Conservation (phyloP, 495 filamentous ascomycete species). For the Chaetomium tenue region DNA sequence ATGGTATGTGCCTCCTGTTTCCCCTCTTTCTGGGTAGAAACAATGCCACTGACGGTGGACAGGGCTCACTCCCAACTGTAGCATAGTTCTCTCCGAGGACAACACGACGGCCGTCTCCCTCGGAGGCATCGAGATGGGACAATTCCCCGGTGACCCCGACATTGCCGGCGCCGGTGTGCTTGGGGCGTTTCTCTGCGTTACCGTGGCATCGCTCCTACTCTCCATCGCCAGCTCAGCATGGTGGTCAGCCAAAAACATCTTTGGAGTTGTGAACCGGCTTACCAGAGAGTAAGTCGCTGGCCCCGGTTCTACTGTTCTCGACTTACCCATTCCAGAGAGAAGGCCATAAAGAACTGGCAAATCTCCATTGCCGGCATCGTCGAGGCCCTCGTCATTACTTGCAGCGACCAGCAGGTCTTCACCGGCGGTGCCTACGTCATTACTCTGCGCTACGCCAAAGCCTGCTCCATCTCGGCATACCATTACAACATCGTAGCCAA, state of each 20-base stretch:
- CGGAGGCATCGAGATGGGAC: background rate
- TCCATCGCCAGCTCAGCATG: conserved; percentile 23
- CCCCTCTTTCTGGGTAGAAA: too few species aligned
- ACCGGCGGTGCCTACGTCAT: conserved; percentile 42
- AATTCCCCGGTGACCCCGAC: conserved; percentile 24
- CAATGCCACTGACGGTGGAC: background rate
- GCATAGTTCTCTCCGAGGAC: background rate
- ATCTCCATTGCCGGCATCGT: conserved; percentile 34
- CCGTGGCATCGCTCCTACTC: conserved; percentile 17
- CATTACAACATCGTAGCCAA: conserved; percentile 47
- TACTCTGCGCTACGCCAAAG: conserved; percentile 38
- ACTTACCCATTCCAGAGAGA: conserved; percentile 13
- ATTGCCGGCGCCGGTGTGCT: conserved; percentile 33
- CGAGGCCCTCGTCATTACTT: conserved; percentile 39
- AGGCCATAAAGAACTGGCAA: conserved; percentile 1
- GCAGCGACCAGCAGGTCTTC: conserved; percentile 46
- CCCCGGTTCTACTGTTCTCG: background rate
- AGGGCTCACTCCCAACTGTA: conserved; percentile 18
- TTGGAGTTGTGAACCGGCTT: background rate
- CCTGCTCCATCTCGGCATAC: conserved; percentile 43
- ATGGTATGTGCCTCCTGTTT: background rate
- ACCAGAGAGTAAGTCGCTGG: conserved; percentile 2
- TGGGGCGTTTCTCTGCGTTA: conserved; percentile 27
- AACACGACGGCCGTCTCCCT: conserved; percentile 5
- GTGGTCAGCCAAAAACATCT: conserved; percentile 30